phyloP scores from a whole-genome alignment of 2,329 filamentous ascomycete species.

The Coniochaeta ligniaria region DNA sequence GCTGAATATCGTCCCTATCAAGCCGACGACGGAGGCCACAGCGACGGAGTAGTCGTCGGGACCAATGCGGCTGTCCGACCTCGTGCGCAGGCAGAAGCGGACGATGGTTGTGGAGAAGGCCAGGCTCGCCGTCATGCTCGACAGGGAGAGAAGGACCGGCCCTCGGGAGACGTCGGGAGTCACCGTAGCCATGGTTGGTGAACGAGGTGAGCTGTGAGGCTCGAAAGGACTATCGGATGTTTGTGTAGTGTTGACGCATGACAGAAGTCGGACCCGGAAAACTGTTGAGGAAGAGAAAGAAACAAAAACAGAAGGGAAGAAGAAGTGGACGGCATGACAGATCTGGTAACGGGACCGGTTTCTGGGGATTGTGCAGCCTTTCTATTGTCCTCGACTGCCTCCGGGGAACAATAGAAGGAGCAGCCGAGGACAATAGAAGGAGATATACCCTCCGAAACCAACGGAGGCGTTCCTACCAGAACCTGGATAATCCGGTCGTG shows the following conservation, averaged over 20 bases:
- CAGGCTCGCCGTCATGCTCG: conserved; percentile 21
- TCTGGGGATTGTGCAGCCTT: background rate
- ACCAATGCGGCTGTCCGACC: conserved; percentile 17
- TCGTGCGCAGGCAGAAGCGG: conserved; percentile 20
- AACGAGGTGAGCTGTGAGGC: background rate
- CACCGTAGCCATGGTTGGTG: conserved; percentile 10
- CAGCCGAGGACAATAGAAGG: background rate
- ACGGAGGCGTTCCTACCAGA: conserved; percentile 14
- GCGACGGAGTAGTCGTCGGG: conserved; percentile 26
- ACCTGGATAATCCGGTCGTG: conserved; percentile 7
- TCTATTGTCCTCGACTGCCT: conserved; percentile 3
- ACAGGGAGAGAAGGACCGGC: conserved; percentile 28
- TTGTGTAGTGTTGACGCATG: background rate
- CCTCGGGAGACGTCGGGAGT: conserved; percentile 21
- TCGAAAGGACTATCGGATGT: background rate
- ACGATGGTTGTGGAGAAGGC: conserved; percentile 25
- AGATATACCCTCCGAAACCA: conserved; percentile 11
- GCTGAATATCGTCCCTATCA: conserved; percentile 25
- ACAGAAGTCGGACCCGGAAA: background rate
- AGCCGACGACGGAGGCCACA: conserved; percentile 21
- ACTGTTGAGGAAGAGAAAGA: background rate
- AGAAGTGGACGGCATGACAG: background rate
- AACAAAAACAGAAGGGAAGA: background rate
- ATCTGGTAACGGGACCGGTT: background rate
- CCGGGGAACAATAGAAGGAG: background rate